These are phyloP conservation scores for Crinitomyces ghanaensis DNA, from an alignment of 805 yeast species.

Conservation along the genomic window DNA sequence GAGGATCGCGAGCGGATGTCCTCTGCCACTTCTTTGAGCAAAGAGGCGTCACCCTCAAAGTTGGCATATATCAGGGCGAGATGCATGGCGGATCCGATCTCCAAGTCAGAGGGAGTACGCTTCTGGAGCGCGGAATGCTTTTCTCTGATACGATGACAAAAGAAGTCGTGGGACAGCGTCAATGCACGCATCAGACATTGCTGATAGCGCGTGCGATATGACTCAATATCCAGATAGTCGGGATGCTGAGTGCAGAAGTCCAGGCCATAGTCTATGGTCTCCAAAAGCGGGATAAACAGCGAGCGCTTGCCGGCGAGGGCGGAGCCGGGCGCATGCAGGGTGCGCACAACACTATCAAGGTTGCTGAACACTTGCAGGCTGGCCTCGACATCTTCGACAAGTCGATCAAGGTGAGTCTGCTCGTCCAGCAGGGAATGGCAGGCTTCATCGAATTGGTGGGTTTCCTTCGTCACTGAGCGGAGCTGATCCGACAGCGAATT, in stretches of 20 bases:
- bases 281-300: constrained; percentile 43
- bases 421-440: constrained; percentile 40
- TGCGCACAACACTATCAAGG: constrained; percentile 56
- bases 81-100: constrained; percentile 32
- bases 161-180: constrained; percentile 59
- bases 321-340: constrained; percentile 61
- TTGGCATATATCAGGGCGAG: constrained; percentile 59
- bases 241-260: constrained; percentile 42
- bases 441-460: constrained; percentile 49
- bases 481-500: constrained; percentile 44
- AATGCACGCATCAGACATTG: constrained; percentile 77
- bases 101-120: constrained; percentile 14
- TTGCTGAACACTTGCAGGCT: constrained; percentile 54
- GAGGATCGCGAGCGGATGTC: constrained; percentile 31
- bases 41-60: constrained; percentile 37
- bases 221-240: constrained; percentile 58
- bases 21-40: constrained; percentile 27
- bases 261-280: constrained; percentile 55
- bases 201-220: constrained; percentile 60
- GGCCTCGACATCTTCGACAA: constrained; percentile 35
- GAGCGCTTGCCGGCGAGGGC: constrained; percentile 49
- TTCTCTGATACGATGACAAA: constrained; percentile 31
- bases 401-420: constrained; percentile 32
- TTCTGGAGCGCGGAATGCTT: constrained; percentile 13
- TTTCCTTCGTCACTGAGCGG: constrained; percentile 47